Evolutionary conservation across 768 basidiomycete species (phyloP), one percentile per base, ranked within the genome.

Genomic region (Mycena belliarum): DNA sequence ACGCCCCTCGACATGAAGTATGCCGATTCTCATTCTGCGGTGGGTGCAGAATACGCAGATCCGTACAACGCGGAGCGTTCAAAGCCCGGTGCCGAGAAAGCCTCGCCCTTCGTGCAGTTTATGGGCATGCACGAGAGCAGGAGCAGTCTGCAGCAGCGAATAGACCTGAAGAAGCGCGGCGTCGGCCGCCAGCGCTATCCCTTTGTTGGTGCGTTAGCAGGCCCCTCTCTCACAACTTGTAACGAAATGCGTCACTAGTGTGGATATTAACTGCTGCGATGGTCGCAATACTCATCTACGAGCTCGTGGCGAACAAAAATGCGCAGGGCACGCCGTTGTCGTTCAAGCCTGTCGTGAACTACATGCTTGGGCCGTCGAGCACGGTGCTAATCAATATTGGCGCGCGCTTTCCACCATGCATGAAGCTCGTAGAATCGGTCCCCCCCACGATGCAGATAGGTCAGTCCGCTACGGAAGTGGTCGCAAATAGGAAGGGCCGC

Each of bases 371-470:
- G 3, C 96, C 96, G 4, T 89, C 91, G 0, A 83, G 81, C 46
- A 87, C 86, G 44, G 93, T 88, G 2, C 76, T 98, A 15, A 92
- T 98, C 57, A 84, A 89, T 65, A 75, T 93, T 49, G 95, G 95
- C 3, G 94, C 96, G 23, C 89, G 96, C 25, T 97, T 95, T 68
- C 91, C 92, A 15, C 90, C 95, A 0, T 96, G 94, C 65, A 95
- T 95, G 91, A 95, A 93, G 68, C 63, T 70, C 6, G 85, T 94
- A 8, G 63, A 72, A 28, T 79, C 72, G 11, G 71, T 92, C 12
- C 80, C 86, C 40, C 76, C 78, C 16, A 79, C 81, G 3, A 82
- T 81, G 0, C 68, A 69, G 18, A 73, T 91, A 44, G n/a, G n/a
- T n/a, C n/a, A n/a, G n/a, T n/a, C n/a, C n/a, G n/a, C n/a, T n/a